Evolutionary conservation across 2,329 filamentous ascomycete species (phyloP).

Genomic region (Trichothecium sympodiale): DNA sequence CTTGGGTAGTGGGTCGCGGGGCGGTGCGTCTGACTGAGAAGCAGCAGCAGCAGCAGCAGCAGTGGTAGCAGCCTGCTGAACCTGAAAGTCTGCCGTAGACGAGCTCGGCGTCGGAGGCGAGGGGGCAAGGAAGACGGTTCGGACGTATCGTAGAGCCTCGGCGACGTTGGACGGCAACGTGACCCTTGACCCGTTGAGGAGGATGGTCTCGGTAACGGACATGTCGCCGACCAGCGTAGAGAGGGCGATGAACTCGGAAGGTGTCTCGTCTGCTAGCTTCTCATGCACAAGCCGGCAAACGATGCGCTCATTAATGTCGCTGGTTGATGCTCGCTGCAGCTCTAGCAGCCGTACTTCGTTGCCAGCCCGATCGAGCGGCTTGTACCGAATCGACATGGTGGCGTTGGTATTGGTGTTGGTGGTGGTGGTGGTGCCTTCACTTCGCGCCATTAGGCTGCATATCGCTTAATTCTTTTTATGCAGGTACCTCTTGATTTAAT

Average conservation of each 20-base stretch:
- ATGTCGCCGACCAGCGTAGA: constrained; percentile 18
- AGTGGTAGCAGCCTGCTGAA: too few species aligned
- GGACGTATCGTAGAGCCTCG: constrained; percentile 19
- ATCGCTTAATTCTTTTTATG: too few species aligned
- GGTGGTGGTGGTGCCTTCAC: constrained; percentile 1
- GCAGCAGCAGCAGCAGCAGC: too few species aligned
- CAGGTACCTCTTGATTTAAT: too few species aligned
- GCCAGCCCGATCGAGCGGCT: constrained; percentile 10
- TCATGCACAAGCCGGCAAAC: constrained; percentile 21
- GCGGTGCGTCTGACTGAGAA: too few species aligned
- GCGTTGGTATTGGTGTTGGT: too few species aligned
- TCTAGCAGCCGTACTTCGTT: constrained; percentile 22
- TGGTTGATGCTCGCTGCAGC: constrained; percentile 14
- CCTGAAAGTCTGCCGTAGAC: neutral
- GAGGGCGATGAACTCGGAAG: constrained; percentile 17
- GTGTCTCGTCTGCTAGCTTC: constrained; percentile 11
- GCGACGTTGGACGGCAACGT: constrained; percentile 16
- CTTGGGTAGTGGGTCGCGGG: constrained; percentile 8
- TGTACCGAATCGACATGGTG: constrained; percentile 8
- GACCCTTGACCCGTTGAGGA: constrained; percentile 14
- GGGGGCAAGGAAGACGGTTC: constrained; percentile 19
- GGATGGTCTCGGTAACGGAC: constrained; percentile 16
- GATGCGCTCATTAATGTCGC: constrained; percentile 15
- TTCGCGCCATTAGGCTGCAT: constrained; percentile 6
- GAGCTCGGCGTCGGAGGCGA: constrained; percentile 8